A percentile compares a stretch with the other conserved stretches of the same genome.
Evolutionary conservation across 129 eudicot species (phyloP).

Genomic region (Helichrysum umbraculigerum): DNA sequence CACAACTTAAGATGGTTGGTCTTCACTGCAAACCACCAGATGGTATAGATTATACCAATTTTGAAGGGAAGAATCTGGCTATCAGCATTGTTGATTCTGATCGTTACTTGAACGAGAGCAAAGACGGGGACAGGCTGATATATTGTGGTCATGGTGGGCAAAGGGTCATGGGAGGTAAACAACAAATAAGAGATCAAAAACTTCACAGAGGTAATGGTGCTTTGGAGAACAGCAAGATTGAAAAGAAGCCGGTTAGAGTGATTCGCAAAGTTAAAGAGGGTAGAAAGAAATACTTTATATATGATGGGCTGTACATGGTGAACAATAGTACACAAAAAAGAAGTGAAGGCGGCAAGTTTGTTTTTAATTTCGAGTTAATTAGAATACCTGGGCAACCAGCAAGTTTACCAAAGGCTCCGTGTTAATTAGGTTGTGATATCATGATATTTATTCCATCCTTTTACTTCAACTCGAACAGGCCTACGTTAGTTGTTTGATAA

Average conservation of each 20-base stretch:
- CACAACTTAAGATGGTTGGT: slow-evolving; percentile 50
- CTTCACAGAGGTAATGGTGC: slow-evolving; percentile 44
- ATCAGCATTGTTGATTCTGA: slow-evolving; percentile 58
- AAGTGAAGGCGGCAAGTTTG: slow-evolving; percentile 39
- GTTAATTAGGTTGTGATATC: not conserved
- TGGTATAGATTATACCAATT: slow-evolving; percentile 52
- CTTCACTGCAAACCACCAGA: slow-evolving; percentile 41
- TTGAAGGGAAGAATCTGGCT: slow-evolving; percentile 45
- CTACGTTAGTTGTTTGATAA: not conserved
- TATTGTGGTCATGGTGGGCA: slow-evolving; percentile 69
- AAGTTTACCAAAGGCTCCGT: slow-evolving; percentile 4
- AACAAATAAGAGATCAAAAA: slow-evolving; percentile 37
- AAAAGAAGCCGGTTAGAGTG: slow-evolving; percentile 33
- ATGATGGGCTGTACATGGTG: slow-evolving; percentile 41
- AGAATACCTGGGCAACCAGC: slow-evolving; percentile 38
- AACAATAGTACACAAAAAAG: slow-evolving; percentile 20
- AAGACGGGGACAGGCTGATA: slow-evolving; percentile 28
- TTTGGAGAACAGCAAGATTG: slow-evolving; percentile 41
- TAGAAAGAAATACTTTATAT: slow-evolving; percentile 9
- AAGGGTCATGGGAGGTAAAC: not conserved
- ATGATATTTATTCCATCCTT: not conserved
- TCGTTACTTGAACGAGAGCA: slow-evolving; percentile 44
- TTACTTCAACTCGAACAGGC: not conserved
- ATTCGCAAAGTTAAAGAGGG: slow-evolving; percentile 19
- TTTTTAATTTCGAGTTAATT: slow-evolving; percentile 29